Evolutionary conservation across 768 basidiomycete genomes (phyloP).

Genomic region (Lactarius sanguifluus): DNA sequence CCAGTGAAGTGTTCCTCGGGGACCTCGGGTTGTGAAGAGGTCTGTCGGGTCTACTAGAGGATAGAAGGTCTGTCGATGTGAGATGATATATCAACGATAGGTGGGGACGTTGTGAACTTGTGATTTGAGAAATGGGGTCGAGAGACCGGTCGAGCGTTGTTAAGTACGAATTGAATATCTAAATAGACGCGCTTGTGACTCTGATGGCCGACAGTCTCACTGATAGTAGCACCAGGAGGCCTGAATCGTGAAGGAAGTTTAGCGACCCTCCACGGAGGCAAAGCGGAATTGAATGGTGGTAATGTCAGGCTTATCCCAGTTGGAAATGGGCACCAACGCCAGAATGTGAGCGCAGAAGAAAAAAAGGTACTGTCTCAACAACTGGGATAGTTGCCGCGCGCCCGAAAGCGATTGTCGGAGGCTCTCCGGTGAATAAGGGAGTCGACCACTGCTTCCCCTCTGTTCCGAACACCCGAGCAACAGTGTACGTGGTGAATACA

Average conservation of each 20-base stretch:
- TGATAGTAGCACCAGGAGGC: constrained; percentile 47
- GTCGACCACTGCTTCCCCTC: no score
- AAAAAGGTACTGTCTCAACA: constrained; percentile 56
- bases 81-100: constrained; percentile 1
- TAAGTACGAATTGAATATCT: constrained; percentile 47
- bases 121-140: constrained; percentile 24
- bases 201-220: constrained; percentile 58
- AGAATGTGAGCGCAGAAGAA: constrained; percentile 9
- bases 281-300: constrained; percentile 67
- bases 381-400: constrained; percentile 94
- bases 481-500: no score
- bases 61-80: constrained; percentile 28
- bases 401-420: no score
- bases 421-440: no score
- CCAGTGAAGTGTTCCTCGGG: constrained; percentile 43
- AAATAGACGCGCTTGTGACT: constrained; percentile 80
- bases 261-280: constrained; percentile 55
- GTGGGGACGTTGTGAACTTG: constrained; percentile 25
- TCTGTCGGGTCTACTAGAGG: constrained; percentile 17
- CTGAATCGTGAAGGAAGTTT: constrained; percentile 50
- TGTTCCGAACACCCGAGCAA: no score
- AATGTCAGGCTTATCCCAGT: constrained; percentile 58
- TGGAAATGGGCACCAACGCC: constrained; percentile 38
- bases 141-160: constrained; percentile 35
- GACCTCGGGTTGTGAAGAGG: constrained; percentile 48